phyloP scores from a whole-genome alignment of 2,329 filamentous ascomycete species.

The Sporothrix sp. region DNA sequence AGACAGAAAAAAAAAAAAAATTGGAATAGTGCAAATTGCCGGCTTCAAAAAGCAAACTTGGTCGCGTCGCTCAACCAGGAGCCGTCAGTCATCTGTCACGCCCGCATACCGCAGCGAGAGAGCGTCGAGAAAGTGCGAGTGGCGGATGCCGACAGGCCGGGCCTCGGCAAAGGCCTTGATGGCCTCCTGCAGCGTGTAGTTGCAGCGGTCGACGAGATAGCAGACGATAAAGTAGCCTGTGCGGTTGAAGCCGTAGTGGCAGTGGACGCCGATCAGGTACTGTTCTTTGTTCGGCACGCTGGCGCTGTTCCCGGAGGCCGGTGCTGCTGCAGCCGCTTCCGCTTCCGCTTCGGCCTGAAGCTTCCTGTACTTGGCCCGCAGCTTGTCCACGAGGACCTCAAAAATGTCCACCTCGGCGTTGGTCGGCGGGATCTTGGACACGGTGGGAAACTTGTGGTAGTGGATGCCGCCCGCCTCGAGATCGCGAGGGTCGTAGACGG shows the following conservation, averaged over 20 bases:
- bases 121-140: slow-evolving; percentile 79
- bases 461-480: slow-evolving; percentile 57
- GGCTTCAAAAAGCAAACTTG: neutral
- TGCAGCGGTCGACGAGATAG: slow-evolving; percentile 77
- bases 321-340: neutral
- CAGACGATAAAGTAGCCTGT: slow-evolving; percentile 86
- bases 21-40: neutral
- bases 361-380: slow-evolving; percentile 45
- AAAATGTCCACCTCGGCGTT: slow-evolving; percentile 44
- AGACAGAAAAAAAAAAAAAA: neutral
- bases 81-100: slow-evolving; percentile 6
- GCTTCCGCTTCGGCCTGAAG: slow-evolving; percentile 17
- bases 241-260: slow-evolving; percentile 91
- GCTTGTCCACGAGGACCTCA: slow-evolving; percentile 46
- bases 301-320: neutral
- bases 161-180: slow-evolving; percentile 66
- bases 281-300: too few relatives aligned
- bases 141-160: slow-evolving; percentile 74
- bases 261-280: slow-evolving; percentile 70
- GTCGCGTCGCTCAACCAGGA: neutral
- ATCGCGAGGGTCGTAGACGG: slow-evolving; percentile 73
- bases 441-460: slow-evolving; percentile 82
- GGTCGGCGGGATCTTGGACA: slow-evolving; percentile 78
- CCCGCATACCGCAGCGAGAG: slow-evolving; percentile 63
- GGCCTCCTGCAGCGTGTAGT: slow-evolving; percentile 62